These are phyloP conservation scores for Haplosporangium gracile DNA, from an alignment of 192 early-diverging fungal genomes.

Conservation along the genomic window DNA sequence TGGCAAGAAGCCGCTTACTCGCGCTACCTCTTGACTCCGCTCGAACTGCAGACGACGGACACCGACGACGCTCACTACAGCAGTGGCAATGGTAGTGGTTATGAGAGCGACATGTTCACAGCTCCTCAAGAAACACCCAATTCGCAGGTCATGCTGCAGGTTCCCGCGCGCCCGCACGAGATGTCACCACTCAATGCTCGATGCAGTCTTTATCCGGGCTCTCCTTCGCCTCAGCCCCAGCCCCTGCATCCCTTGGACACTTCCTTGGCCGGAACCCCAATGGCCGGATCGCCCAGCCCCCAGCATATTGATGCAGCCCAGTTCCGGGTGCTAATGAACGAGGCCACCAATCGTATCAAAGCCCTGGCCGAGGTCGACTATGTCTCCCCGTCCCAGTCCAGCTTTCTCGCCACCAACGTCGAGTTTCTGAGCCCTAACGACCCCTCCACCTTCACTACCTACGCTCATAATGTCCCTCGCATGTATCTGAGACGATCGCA, in stretches of 20 bases:
- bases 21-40: not conserved
- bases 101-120: not conserved
- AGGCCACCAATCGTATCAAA: not conserved
- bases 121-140: not conserved
- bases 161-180: not conserved
- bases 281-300: not conserved
- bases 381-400: not conserved
- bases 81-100: not conserved
- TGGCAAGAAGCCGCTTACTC: not conserved
- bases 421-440: too few species aligned
- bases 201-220: not conserved
- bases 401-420: not conserved
- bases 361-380: conserved; percentile 1
- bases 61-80: not conserved
- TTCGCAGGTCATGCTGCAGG: not conserved
- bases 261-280: not conserved
- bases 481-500: not conserved
- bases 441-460: not conserved
- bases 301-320: conserved; percentile 17
- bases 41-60: not conserved
- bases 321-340: conserved; percentile 15
- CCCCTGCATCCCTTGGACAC: not conserved
- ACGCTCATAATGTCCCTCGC: not conserved
- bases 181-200: not conserved
- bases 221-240: not conserved